phyloP scores from a whole-genome alignment of 768 basidiomycete genomes.

The Lanmaoa pseudosensibilis region DNA sequence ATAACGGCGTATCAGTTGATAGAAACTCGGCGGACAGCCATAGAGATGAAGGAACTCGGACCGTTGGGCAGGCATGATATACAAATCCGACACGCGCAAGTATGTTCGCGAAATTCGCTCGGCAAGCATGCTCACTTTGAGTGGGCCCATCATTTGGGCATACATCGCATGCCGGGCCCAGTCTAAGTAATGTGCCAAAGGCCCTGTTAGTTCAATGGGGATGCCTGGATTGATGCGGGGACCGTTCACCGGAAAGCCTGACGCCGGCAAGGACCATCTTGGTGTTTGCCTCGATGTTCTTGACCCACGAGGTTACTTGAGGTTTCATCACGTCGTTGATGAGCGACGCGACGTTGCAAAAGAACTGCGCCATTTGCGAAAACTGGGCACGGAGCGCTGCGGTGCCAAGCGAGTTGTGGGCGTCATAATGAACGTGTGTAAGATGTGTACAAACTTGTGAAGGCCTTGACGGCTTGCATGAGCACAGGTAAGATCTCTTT shows the following conservation, averaged over 20 bases:
- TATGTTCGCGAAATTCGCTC: slow-evolving; percentile 21
- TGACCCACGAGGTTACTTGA: slow-evolving; percentile 17
- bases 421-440: neutral
- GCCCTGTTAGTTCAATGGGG: neutral
- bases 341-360: slow-evolving; percentile 17
- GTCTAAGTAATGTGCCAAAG: neutral
- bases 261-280: slow-evolving; percentile 19
- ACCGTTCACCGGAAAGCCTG: slow-evolving; percentile 8
- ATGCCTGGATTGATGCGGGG: too few relatives aligned
- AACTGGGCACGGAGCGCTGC: slow-evolving; percentile 19
- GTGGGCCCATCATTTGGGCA: slow-evolving; percentile 23
- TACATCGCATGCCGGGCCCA: slow-evolving; percentile 22
- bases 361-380: slow-evolving; percentile 19
- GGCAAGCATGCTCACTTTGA: slow-evolving; percentile 25
- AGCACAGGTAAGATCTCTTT: slow-evolving; percentile 19
- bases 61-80: slow-evolving; percentile 25
- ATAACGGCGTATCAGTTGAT: neutral
- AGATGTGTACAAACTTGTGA: slow-evolving; percentile 6
- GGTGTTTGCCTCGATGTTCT: slow-evolving; percentile 15
- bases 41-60: neutral
- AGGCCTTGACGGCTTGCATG: slow-evolving; percentile 19
- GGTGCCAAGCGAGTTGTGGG: neutral
- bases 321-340: slow-evolving; percentile 24
- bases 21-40: neutral
- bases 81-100: slow-evolving; percentile 19